Evolutionary conservation across 2,329 filamentous ascomycete species (phyloP).

Genomic region (Phaeosphaeria sp.): DNA sequence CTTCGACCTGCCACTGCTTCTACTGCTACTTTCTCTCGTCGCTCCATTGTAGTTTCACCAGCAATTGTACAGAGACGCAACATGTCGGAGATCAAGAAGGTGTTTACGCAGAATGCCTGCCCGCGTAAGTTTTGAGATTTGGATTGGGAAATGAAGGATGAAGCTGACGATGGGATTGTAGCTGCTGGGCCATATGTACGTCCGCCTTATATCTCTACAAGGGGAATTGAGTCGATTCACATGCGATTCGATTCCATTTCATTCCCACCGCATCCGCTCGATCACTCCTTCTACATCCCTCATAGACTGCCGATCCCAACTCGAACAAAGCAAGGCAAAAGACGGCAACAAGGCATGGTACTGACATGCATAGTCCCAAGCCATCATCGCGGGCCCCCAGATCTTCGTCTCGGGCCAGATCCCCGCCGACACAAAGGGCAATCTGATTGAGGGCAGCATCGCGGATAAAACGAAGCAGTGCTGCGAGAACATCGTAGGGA

Average conservation of each 20-base stretch:
- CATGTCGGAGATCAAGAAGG: conserved; percentile 55
- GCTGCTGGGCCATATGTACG: conserved; percentile 54
- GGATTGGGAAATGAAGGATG: not conserved
- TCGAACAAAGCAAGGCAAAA: too few relatives aligned
- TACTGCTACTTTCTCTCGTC: not conserved
- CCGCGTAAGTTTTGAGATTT: conserved; percentile 46
- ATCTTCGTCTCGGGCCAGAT: conserved; percentile 81
- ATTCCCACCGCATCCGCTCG: not conserved
- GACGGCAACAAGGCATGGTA: not conserved
- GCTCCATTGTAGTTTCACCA: conserved; percentile 5
- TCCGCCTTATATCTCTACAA: too few relatives aligned
- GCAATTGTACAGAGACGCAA: conserved; percentile 14
- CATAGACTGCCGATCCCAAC: too few relatives aligned
- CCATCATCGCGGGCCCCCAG: conserved; percentile 71
- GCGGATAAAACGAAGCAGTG: conserved; percentile 73
- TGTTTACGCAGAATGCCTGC: conserved; percentile 51
- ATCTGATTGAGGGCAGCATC: conserved; percentile 69
- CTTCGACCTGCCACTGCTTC: not conserved
- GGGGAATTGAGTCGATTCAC: too few relatives aligned
- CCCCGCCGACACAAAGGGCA: conserved; percentile 69
- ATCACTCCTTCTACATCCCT: not conserved
- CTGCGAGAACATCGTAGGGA: conserved; percentile 82
- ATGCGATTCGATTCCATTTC: too few relatives aligned
- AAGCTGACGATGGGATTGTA: conserved; percentile 16
- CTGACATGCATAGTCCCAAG: conserved; percentile 52